Conservation (phyloP, 768 basidiomycete genomes). For the Leccinum ochraceum region DNA sequence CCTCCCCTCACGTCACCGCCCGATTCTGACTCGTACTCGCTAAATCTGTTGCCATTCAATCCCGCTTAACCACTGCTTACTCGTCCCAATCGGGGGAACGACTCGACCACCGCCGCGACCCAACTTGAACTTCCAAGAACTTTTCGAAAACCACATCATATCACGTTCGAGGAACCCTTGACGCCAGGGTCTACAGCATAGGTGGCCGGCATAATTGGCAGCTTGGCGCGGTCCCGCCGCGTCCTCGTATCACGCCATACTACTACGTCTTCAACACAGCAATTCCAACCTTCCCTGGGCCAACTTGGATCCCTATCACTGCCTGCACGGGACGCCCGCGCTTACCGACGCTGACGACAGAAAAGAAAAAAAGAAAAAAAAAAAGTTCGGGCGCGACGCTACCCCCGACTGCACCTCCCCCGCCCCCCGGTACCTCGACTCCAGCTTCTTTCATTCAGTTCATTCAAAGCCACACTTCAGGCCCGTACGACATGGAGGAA, state of each 20-base stretch:
- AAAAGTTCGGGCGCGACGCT: background rate
- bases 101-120: background rate
- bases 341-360: constrained; percentile 1
- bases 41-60: background rate
- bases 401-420: background rate
- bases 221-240: background rate
- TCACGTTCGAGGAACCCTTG: background rate
- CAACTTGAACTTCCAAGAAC: background rate
- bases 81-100: background rate
- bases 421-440: background rate
- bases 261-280: background rate
- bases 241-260: background rate
- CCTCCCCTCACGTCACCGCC: background rate
- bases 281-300: background rate
- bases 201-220: background rate
- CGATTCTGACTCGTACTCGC: background rate
- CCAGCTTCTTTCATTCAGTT: background rate
- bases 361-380: background rate
- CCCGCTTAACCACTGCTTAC: background rate
- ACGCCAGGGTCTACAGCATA: background rate
- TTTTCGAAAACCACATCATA: background rate
- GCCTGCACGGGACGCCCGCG: background rate
- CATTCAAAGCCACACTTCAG: background rate
- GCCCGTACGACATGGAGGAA: background rate
- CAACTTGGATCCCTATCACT: background rate